Evolutionary conservation across 1,139 yeast genomes (phyloP).

Genomic region (Kurtzmaniella quercitrusa): DNA sequence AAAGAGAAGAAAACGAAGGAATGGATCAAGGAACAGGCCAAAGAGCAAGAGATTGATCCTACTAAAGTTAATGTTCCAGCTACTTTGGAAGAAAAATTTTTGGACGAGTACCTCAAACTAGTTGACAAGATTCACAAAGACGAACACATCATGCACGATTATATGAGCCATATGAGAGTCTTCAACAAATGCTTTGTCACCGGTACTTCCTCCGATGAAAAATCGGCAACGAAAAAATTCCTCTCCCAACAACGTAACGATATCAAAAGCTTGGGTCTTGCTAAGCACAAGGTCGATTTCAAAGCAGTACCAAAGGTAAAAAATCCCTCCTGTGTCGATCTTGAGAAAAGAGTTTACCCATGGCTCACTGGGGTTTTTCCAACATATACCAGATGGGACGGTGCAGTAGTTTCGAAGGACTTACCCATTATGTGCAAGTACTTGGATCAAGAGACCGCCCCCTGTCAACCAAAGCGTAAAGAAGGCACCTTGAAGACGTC

Average conservation of each 20-base stretch:
- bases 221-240: slow-evolving; percentile 7
- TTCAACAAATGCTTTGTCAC: slow-evolving; percentile 41
- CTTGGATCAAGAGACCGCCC: slow-evolving; percentile 18
- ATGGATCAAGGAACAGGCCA: slow-evolving; percentile 7
- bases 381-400: slow-evolving; percentile 9
- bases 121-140: background rate
- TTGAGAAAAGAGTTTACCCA: slow-evolving; percentile 8
- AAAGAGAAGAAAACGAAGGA: slow-evolving; percentile 3
- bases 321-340: slow-evolving; percentile 3
- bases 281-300: background rate
- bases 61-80: slow-evolving; percentile 2
- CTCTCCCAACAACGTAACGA: slow-evolving; percentile 13
- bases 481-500: slow-evolving; percentile 12
- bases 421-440: slow-evolving; percentile 9
- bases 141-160: slow-evolving; percentile 35
- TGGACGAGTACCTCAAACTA: slow-evolving; percentile 11
- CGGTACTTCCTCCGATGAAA: slow-evolving; percentile 6
- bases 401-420: slow-evolving; percentile 9
- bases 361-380: slow-evolving; percentile 8
- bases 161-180: slow-evolving; percentile 37
- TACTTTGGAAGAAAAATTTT: slow-evolving; percentile 11
- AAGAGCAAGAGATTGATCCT: slow-evolving; percentile 6
- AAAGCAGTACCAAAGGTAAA: background rate
- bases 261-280: background rate
- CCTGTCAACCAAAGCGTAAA: slow-evolving; percentile 11